Percentiles rank a stretch among this genome's conserved stretches.
phyloP scores from a whole-genome alignment of 768 basidiomycete species.

The Leccinum ochraceum region DNA sequence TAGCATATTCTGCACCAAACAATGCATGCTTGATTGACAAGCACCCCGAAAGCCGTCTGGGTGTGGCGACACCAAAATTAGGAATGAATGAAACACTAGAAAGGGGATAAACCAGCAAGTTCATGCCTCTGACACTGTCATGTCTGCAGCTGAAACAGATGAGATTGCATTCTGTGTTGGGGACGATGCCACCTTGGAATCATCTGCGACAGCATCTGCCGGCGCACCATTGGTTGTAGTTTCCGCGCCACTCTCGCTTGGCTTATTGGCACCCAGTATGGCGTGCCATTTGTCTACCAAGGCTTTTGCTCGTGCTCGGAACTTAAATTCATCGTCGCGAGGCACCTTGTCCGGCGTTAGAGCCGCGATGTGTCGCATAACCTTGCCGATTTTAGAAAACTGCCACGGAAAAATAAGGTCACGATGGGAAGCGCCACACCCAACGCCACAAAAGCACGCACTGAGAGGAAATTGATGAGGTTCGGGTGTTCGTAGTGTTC shows the following conservation, averaged over 20 bases:
- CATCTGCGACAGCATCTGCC: slow-evolving; percentile 23
- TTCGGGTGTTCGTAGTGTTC: slow-evolving; percentile 77
- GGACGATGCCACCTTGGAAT: slow-evolving; percentile 23
- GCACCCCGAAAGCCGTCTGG: slow-evolving; percentile 9
- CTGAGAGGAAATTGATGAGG: slow-evolving; percentile 66
- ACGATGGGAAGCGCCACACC: slow-evolving; percentile 5
- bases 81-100: slow-evolving; percentile 10
- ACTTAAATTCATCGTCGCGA: slow-evolving; percentile 52
- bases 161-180: slow-evolving; percentile 32
- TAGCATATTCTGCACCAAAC: slow-evolving; percentile 18
- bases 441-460: slow-evolving; percentile 32
- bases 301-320: slow-evolving; percentile 49
- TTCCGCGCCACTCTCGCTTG: slow-evolving; percentile 33
- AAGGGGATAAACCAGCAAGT: slow-evolving; percentile 10
- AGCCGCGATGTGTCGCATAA: slow-evolving; percentile 62
- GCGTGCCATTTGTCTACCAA: slow-evolving; percentile 50
- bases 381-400: slow-evolving; percentile 56
- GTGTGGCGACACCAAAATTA: slow-evolving; percentile 21
- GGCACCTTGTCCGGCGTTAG: slow-evolving; percentile 45
- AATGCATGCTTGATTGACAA: slow-evolving; percentile 23
- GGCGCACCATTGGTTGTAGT: slow-evolving; percentile 27
- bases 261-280: slow-evolving; percentile 36
- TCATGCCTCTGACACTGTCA: slow-evolving; percentile 45
- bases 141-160: slow-evolving; percentile 36
- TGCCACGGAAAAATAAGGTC: slow-evolving; percentile 14